A percentile compares a stretch with the other conserved stretches of the same genome.
These are phyloP conservation scores for Alternaria hordeiaustralica DNA, from an alignment of 2,329 filamentous ascomycete species.

Conservation along the genomic window DNA sequence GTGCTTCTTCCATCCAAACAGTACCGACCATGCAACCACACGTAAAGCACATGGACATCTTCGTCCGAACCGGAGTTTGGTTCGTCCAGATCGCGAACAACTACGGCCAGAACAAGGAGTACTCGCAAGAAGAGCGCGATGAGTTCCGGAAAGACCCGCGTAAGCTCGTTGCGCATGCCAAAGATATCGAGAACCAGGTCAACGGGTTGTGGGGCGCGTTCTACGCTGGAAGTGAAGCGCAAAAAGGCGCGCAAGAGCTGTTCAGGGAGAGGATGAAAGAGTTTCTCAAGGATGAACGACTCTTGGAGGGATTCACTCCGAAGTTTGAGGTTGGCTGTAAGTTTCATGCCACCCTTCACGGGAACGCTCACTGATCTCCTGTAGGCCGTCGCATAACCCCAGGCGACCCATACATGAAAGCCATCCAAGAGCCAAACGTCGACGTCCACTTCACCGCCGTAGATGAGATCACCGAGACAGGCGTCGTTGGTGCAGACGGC, in stretches of 20 bases:
- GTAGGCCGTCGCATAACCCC: slow-evolving; percentile 54
- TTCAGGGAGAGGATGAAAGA: slow-evolving; percentile 57
- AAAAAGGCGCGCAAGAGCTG: slow-evolving; percentile 48
- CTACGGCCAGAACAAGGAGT: slow-evolving; percentile 54
- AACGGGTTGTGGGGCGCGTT: slow-evolving; percentile 58
- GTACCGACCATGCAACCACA: slow-evolving; percentile 57
- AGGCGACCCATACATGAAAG: slow-evolving; percentile 59
- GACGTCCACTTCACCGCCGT: slow-evolving; percentile 59
- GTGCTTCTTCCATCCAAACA: slow-evolving; percentile 55
- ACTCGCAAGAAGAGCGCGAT: slow-evolving; percentile 52
- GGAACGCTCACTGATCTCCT: not conserved
- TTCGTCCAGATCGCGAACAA: slow-evolving; percentile 57
- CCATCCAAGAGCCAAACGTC: slow-evolving; percentile 58
- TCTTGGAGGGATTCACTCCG: slow-evolving; percentile 57
- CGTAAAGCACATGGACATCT: slow-evolving; percentile 55
- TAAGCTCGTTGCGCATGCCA: slow-evolving; percentile 53
- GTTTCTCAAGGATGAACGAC: slow-evolving; percentile 58
- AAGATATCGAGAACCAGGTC: slow-evolving; percentile 55
- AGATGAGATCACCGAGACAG: slow-evolving; percentile 53
- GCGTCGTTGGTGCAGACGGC: slow-evolving; percentile 54
- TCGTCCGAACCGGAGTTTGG: slow-evolving; percentile 55
- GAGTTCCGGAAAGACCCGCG: slow-evolving; percentile 52
- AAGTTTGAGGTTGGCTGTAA: slow-evolving; percentile 55
- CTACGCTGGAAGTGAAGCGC: slow-evolving; percentile 51
- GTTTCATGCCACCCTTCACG: not conserved